Evolutionary conservation across 2,329 filamentous ascomycete species (phyloP).

Genomic region (Cercospora janseana): DNA sequence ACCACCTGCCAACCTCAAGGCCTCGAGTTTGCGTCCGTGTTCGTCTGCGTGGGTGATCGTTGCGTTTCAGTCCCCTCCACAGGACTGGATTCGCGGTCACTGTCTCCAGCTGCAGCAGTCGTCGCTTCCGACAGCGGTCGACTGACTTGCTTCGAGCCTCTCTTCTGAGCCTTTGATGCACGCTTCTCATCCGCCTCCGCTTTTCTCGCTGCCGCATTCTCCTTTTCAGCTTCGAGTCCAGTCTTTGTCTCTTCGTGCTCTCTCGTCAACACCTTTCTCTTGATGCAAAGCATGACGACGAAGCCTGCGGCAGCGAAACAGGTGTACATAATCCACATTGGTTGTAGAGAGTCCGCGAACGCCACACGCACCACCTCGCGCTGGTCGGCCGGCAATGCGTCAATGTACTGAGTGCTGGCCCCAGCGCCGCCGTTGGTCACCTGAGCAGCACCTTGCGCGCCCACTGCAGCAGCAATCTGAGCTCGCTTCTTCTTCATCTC

Average conservation of each 20-base stretch:
- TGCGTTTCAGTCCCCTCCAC: not conserved
- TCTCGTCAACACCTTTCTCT: conserved; percentile 43
- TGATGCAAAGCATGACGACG: conserved; percentile 42
- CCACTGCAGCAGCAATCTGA: conserved; percentile 52
- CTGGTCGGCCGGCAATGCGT: conserved; percentile 50
- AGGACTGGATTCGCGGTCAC: conserved; percentile 2
- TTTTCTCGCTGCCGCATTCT: conserved; percentile 40
- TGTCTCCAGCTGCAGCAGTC: conserved; percentile 6
- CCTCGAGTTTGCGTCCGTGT: not conserved
- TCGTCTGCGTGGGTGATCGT: not conserved
- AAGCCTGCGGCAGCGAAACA: conserved; percentile 43
- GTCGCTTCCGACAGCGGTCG: not conserved
- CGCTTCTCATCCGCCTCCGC: conserved; percentile 33
- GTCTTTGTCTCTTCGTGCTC: conserved; percentile 52
- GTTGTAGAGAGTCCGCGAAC: conserved; percentile 46
- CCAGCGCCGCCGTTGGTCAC: conserved; percentile 62
- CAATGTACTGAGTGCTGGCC: conserved; percentile 59
- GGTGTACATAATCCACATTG: conserved; percentile 53
- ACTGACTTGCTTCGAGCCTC: not conserved
- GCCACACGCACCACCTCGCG: conserved; percentile 44
- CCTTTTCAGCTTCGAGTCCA: conserved; percentile 46
- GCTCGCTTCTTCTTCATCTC: conserved; percentile 60
- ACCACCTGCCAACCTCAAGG: not conserved
- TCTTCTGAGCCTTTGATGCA: conserved; percentile 17
- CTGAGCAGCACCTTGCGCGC: conserved; percentile 49